Evolutionary conservation across 202 grass and related monocot genomes (phyloP), one percentile per base, ranked within the genome.

Genomic region (Alloteropsis angusta): DNA sequence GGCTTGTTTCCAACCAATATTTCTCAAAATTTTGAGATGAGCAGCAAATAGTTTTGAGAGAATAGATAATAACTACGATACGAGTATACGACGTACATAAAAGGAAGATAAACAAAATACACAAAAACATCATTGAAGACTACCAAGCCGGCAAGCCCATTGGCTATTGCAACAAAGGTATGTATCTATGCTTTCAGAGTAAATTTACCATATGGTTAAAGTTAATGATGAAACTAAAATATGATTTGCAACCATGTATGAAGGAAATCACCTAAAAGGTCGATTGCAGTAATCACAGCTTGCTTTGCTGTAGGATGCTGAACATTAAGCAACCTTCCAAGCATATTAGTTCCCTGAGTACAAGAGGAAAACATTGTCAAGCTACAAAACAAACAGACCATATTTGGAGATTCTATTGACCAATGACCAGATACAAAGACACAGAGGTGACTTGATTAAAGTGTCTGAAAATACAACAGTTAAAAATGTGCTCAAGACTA

Each of bases 261-360:
- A 49, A 83, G 47, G 15, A 69, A 82, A 92, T 71, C 71, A 97
- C 91, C 94, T 94, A 97, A 82, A 78, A 97, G 87, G 73, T 97
- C 94, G 66, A 97, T 97, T 60, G 94, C 94, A 74, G 94, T 94
- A 84, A 97, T 97, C 65, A 97, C 89, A 90, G 94, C 94, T 87
- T 97, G 89, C 82, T 97, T 97, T 87, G 94, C 94, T 79, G 92
- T 97, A 75, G 91, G 89, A 88, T 97, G 87, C 76, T 97, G 91
- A 76, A 97, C 91, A 88, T 92, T 83, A 76, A 97, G 91, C 15
- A 97, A 74, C 80, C 91, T 90, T 83, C 89, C 91, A 90, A 97
- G 91, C 94, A 97, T 97, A 78, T 97, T 84, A 30, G 89, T 90
- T 23, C 94, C 94, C 94, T 97, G 85, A 82, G 67, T 57, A 75